Evolutionary conservation across 306 rosid genomes (phyloP), one percentile per base, ranked within the genome.

Genomic region (Sesbania bispinosa): DNA sequence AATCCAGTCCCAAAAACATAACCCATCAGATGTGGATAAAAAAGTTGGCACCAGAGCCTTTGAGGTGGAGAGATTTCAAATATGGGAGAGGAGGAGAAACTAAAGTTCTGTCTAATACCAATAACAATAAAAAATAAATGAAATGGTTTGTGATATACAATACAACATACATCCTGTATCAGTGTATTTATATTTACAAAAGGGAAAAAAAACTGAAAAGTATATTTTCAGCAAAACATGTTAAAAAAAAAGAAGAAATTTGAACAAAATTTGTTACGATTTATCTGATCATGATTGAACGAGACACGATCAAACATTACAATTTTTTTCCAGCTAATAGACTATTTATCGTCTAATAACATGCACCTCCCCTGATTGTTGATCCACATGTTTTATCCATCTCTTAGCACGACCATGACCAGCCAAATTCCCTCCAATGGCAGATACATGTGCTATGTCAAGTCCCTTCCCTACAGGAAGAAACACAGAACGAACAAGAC

Each of bases 401-500:
- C 69, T 87, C 51, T 59, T 73, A 2, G 20, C n/a, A 10, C 48
- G 4, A 16, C 79, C 57, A 24, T 2, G 4, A 10, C 78, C 66
- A 41, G 74, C n/a, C n/a, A n/a, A n/a, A n/a, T n/a, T n/a, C n/a
- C 74, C 85, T 13, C 82, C 94, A 2, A 66, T 23, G 27, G 78
- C 76, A 0, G 94, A 88, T 8, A 94, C 91, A 15, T 94, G 91
- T 1, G 99, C 99, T 0, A 91, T 87, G 33, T 94, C 95, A 47
- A 94, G 79, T 0, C 99, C 99, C 27, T 75, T 72, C 57, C 96
- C 99, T 0, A 94, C 99, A 1, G 97, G 99, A 76, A 94, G 85
- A 80, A 85, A 91, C 69, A 92, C 97, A 1, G 99, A 83, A 2
- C 93, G 73, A 1, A 89, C 93, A 33, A 94, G 11, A 1, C 91